Conservation (phyloP, 2,329 filamentous ascomycete species). For the Xylaria arbuscula region DNA sequence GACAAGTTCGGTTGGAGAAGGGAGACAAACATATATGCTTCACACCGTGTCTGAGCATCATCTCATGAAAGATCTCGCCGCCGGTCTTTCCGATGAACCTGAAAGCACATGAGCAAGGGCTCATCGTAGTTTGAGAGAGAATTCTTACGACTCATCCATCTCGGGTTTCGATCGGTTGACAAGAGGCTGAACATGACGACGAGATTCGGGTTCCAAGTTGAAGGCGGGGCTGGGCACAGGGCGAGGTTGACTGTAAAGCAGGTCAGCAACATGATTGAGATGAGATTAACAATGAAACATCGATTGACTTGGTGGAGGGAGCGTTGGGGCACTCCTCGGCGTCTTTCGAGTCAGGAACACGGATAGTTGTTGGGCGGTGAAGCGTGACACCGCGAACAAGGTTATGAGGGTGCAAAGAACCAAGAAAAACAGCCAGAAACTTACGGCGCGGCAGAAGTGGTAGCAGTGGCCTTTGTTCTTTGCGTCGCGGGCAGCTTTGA, state of each 20-base stretch:
- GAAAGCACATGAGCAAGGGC: constrained; percentile 25
- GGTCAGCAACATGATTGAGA: constrained; percentile 29
- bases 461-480: constrained; percentile 29
- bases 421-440: constrained; percentile 28
- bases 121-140: constrained; percentile 23
- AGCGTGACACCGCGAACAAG: constrained; percentile 24
- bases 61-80: constrained; percentile 98
- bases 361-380: constrained; percentile 29
- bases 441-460: constrained; percentile 26
- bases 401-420: constrained; percentile 27
- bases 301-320: constrained; percentile 27
- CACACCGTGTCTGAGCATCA: constrained; percentile 94
- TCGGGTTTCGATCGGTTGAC: constrained; percentile 24
- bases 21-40: constrained; percentile 87
- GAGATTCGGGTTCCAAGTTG: constrained; percentile 29
- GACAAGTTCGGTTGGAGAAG: constrained; percentile 28
- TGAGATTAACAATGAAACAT: constrained; percentile 30
- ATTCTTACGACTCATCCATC: constrained; percentile 32
- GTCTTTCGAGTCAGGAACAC: constrained; percentile 28
- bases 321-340: constrained; percentile 23
- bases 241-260: constrained; percentile 28
- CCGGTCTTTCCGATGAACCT: constrained; percentile 91
- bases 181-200: constrained; percentile 31
- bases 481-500: constrained; percentile 24
- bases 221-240: constrained; percentile 27